These are phyloP conservation scores for Metschnikowia lunata DNA, from an alignment of 805 yeast genomes.

Conservation along the genomic window DNA sequence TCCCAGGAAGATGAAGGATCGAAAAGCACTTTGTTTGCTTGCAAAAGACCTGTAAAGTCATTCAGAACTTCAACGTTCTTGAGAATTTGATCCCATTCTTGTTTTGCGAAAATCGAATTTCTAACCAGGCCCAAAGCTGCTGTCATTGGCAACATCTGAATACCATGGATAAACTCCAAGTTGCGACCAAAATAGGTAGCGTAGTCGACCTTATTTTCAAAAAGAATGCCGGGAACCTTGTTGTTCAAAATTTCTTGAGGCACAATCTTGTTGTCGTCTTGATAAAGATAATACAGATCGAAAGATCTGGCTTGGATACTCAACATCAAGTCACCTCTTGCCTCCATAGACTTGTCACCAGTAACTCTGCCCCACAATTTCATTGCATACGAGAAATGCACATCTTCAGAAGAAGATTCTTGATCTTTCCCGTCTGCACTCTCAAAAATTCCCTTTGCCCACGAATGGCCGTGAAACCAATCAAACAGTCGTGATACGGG, in stretches of 20 bases:
- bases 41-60: constrained; percentile 61
- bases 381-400: constrained; percentile 63
- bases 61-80: constrained; percentile 21
- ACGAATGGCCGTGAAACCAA: constrained; percentile 70
- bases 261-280: constrained; percentile 38
- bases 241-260: constrained; percentile 52
- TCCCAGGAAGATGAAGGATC: constrained; percentile 48
- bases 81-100: constrained; percentile 22
- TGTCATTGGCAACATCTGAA: constrained; percentile 72
- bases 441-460: constrained; percentile 66
- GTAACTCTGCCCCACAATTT: constrained; percentile 63
- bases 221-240: constrained; percentile 63
- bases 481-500: constrained; percentile 66
- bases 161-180: constrained; percentile 52
- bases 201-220: constrained; percentile 70
- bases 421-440: constrained; percentile 68
- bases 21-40: constrained; percentile 41
- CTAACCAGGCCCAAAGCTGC: constrained; percentile 58
- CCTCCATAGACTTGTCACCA: constrained; percentile 48
- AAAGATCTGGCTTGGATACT: constrained; percentile 52
- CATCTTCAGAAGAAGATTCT: constrained; percentile 69
- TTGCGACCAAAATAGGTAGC: constrained; percentile 69
- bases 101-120: constrained; percentile 37
- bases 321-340: constrained; percentile 55
- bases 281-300: constrained; percentile 51